Base-by-base conservation (phyloP, 345 rosid species). In the Mangifera indica region DNA sequence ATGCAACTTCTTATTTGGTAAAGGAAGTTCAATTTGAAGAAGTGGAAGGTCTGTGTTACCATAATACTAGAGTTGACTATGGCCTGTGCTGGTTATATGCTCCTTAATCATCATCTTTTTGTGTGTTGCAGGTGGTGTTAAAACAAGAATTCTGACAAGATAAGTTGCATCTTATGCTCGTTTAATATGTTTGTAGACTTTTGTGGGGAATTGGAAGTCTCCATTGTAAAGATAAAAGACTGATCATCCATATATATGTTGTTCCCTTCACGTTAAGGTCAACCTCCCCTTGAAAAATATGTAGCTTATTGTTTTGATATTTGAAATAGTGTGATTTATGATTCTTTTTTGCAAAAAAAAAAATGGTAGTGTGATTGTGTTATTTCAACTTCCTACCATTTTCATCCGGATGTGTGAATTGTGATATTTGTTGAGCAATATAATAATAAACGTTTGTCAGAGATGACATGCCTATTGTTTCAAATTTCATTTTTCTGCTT, bases 21-120 rank as follows among this genome's bases (percentile, higher is more conserved):
- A 96, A 93, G 74, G 96, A 91, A 85, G 88, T 93, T 77, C 84
- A 84, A 12, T 89, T 88, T 67, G 95, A 88, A 80, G 84, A 89
- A 85, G 88, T 81, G 58, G 89, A 96, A 85, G 98, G 96, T 91
- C 56, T 25, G 84, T 67, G 52, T 20, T 57, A 44, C 48, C 49
- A n/a, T 12, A 14, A 17, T 55, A 14, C 56, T 12, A 12, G 37
- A 37, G n/a, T 49, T 12, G 26, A 3, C 49, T 67, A 15, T 37
- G 32, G 21, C 25, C 44, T 49, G 20, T 48, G 24, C 57, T 48
- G 51, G 51, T 66, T 57, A 62, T 78, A 40, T 59, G 74, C 72
- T 78, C 22, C 69, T 78, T 70, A 74, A 63, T 34, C 67, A 49
- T 58, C 20, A 62, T 48, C 57, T 44, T 44, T 66, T 63, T 51